Percentiles rank a stretch among this genome's conserved stretches.
phyloP scores from a whole-genome alignment of 179 eudicot genomes.

The Corrigiola litoralis region DNA sequence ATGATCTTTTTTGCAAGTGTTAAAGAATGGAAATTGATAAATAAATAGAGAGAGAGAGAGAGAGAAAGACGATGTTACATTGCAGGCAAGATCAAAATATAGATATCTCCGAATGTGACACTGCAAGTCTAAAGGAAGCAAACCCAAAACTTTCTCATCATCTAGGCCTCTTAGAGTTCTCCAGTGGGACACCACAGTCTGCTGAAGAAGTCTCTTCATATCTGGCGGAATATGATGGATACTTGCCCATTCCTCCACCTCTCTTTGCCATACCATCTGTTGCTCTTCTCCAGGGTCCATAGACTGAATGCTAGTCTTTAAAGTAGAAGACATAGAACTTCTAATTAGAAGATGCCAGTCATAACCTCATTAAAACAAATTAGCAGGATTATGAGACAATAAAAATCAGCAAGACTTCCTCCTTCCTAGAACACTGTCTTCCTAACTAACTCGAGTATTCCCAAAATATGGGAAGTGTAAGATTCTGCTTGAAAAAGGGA shows the following conservation, averaged over 20 bases:
- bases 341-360: no score
- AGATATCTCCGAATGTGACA: neutral
- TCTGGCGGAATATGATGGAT: neutral
- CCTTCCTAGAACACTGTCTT: no score
- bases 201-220: neutral
- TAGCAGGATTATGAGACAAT: no score
- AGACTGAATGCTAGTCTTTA: neutral
- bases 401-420: no score
- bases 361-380: no score
- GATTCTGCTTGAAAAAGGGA: no score
- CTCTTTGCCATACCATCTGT: slow-evolving; percentile 7
- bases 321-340: neutral
- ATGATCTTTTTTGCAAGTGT: no score
- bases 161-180: neutral
- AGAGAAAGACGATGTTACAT: no score
- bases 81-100: neutral
- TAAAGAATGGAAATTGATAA: neutral
- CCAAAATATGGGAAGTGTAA: no score
- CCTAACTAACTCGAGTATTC: no score
- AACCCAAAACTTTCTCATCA: neutral
- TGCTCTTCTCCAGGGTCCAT: neutral
- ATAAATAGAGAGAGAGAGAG: no score
- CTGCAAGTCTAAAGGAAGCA: neutral
- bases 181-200: neutral
- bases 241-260: slow-evolving; percentile 3